Evolutionary conservation across 129 eudicot genomes (phyloP), one percentile per base, ranked within the genome.

Genomic region (Cynara cardunculus): DNA sequence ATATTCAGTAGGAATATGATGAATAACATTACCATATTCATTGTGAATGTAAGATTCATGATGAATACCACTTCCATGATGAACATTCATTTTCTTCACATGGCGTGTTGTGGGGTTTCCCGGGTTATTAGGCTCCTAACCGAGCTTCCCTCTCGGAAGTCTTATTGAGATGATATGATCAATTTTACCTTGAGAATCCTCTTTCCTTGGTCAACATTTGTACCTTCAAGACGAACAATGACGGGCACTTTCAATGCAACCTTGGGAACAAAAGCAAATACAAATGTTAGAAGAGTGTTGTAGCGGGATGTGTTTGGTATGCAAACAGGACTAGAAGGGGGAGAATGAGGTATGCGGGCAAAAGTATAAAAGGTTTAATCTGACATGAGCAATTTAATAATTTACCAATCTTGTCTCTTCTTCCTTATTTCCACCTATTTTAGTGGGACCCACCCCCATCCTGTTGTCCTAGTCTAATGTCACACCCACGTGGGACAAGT

Each of bases 191-290:
- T 92, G 37, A 94, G 96, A 87, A 94, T 94, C 77, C 97, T 90
- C 91, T 92, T 92, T 83, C 99, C 99, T 84, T 90, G 97, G 86
- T 94, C 99, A 32, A 94, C 99, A 59, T 94, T 94, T 77, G 99
- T 92, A 30, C 99, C 99, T 88, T 94, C 99, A 78, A 94, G 97
- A 69, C 97, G 97, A 53, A 94, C 99, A 3, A 94, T 82, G 19
- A 94, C 96, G 5, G 97, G 99, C 72, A 94, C 99, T 86, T 94
- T 92, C 81, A 94, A 83, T 44, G 89, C 83, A 85, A 94, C 99
- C 99, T 34, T 94, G 71, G 12, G 81, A 84, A 25, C 61, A 73
- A 79, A 72, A 32, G 14, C 76, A 68, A 69, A 35, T 27, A 1
- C 41, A 70, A 30, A 66, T 14, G 34, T 53, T 46, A 78, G 21